Conservation (phyloP, 2,329 filamentous ascomycete species). For the Cryphonectria radicalis region DNA sequence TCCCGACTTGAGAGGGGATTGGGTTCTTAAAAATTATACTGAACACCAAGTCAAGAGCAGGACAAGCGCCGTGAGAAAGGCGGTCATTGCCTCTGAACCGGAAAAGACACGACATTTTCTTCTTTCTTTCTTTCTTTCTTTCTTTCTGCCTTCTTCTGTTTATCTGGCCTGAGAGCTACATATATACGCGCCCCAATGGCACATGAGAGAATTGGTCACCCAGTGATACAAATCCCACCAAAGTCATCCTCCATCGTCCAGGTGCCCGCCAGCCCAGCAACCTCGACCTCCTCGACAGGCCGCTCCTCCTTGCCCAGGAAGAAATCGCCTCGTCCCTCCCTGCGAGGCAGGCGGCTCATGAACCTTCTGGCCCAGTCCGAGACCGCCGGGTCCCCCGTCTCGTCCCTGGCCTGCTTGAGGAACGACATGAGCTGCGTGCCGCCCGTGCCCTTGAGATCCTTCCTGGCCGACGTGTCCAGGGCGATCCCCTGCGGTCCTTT, state of each 20-base stretch:
- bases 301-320: slow-evolving; percentile 60
- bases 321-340: slow-evolving; percentile 59
- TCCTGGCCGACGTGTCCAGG: slow-evolving; percentile 31
- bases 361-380: slow-evolving; percentile 63
- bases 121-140: neutral
- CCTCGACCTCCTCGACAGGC: slow-evolving; percentile 52
- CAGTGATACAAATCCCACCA: slow-evolving; percentile 65
- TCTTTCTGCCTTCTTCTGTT: neutral
- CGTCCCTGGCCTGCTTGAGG: slow-evolving; percentile 92
- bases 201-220: slow-evolving; percentile 14
- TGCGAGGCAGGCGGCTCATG: slow-evolving; percentile 57
- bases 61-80: neutral
- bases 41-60: neutral
- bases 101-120: neutral
- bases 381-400: slow-evolving; percentile 91
- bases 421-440: slow-evolving; percentile 95
- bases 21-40: neutral
- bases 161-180: no score
- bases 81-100: no score
- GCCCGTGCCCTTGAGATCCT: slow-evolving; percentile 78
- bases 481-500: slow-evolving; percentile 35
- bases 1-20: neutral
- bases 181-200: no score
- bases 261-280: slow-evolving; percentile 75
- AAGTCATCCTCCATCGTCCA: slow-evolving; percentile 88